phyloP scores from a whole-genome alignment of 257 asterid genomes.

The Salvia splendens region DNA sequence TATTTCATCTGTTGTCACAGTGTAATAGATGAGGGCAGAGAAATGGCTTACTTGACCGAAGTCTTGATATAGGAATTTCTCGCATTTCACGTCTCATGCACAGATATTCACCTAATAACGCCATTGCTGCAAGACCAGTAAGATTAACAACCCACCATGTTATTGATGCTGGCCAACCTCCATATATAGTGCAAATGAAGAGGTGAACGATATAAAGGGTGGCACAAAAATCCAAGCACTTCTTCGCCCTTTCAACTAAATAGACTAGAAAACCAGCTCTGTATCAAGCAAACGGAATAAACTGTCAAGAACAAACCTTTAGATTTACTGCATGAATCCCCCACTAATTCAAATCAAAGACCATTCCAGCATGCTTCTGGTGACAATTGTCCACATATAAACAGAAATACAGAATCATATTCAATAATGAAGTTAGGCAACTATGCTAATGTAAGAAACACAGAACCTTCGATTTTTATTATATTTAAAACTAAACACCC shows the following conservation, averaged over 20 bases:
- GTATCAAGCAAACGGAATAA: conserved; percentile 33
- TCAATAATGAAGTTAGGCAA: conserved; percentile 3
- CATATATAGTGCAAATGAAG: conserved; percentile 71
- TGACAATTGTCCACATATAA: background rate
- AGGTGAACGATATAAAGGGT: conserved; percentile 79
- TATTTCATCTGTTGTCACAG: conserved; percentile 9
- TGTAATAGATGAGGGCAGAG: conserved; percentile 7
- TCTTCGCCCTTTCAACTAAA: conserved; percentile 88
- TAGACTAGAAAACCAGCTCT: conserved; percentile 77
- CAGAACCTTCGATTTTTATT: background rate
- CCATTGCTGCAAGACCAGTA: conserved; percentile 77
- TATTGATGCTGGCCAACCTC: conserved; percentile 93
- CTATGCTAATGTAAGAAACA: background rate
- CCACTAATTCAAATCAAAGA: conserved; percentile 4
- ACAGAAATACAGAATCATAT: background rate
- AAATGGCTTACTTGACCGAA: conserved; percentile 72
- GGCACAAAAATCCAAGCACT: conserved; percentile 89
- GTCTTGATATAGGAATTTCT: conserved; percentile 80
- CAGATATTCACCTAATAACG: conserved; percentile 75
- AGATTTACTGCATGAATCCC: conserved; percentile 8
- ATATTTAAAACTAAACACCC: background rate
- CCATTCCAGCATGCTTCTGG: conserved; percentile 13
- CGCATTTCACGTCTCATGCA: conserved; percentile 81
- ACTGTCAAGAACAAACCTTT: conserved; percentile 29
- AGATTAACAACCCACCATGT: conserved; percentile 94